Base-by-base conservation (phyloP, 352 stramenopile genomes). In the Chrysophaeum taylorii region DNA sequence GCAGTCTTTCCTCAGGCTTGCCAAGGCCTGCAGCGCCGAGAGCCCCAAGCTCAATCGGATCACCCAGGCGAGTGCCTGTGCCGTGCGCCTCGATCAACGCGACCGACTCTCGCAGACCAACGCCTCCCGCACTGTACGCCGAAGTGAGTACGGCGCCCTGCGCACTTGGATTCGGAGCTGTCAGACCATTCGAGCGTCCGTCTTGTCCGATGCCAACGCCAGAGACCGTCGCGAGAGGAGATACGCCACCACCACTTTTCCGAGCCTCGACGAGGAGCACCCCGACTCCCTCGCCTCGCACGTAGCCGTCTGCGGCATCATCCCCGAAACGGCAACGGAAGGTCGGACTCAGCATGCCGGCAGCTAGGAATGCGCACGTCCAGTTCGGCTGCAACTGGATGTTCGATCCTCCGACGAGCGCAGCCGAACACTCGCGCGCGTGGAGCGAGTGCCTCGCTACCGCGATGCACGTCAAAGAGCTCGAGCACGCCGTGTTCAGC, bases 401-500 rank as follows among this genome's bases (percentile, higher is more conserved):
- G 52, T 75, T 75, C 27, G 69, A 42, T 16, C 64, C 70, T 12
- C 72, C 36, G 0, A 75, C 70, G 25, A 75, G 25, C 25, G 70
- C 70, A 4, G 70, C 70, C 4, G 43, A 25, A 27, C 60, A 71
- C 0, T 72, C 70, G 42, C 64, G 39, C 12, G 1, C 1, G 2
- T n/a, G n/a, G 14, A 75, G 37, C 25, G 16, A n/a, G 9, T 14
- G 16, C 7, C 39, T 14, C n/a, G 70, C 70, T 21, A 35, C 38
- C 41, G 72, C 54, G 21, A 75, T 39, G 7, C 64, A 63, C 15
- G 72, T 64, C 9, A 75, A 29, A 5, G 64, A 45, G 1, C 64
- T 73, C 35, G 41, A 68, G 64, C 70, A 75, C 15, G 70, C 70
- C 33, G 70, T 75, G 64, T 75, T 64, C 21, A 75, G n/a, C 4